A percentile compares a stretch with the other conserved stretches of the same genome.
These are phyloP conservation scores for Talaromyces albobiverticillius DNA, from an alignment of 2,329 filamentous ascomycete species.

Conservation along the genomic window DNA sequence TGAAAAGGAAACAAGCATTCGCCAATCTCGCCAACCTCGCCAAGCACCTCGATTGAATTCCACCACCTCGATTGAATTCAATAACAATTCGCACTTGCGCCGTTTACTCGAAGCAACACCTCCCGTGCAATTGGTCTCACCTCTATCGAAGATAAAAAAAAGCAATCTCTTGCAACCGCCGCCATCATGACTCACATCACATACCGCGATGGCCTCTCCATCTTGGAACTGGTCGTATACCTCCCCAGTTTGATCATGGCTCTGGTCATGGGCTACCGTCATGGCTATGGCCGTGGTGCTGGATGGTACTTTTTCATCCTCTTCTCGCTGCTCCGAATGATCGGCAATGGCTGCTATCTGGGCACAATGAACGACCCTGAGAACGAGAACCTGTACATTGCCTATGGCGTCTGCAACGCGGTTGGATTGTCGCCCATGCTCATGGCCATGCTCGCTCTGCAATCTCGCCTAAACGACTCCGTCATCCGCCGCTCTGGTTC, in stretches of 20 bases:
- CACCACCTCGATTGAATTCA: no score
- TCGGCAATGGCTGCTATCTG: slow-evolving; percentile 29
- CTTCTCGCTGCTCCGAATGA: slow-evolving; percentile 29
- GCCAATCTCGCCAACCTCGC: no score
- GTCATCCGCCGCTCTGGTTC: slow-evolving; percentile 19
- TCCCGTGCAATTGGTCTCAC: no score
- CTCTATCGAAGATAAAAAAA: no score
- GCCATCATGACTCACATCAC: slow-evolving; percentile 19
- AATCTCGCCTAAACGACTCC: slow-evolving; percentile 23
- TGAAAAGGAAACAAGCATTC: no score
- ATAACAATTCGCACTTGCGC: no score
- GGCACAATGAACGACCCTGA: slow-evolving; percentile 21
- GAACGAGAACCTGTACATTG: slow-evolving; percentile 24
- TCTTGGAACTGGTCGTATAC: slow-evolving; percentile 24
- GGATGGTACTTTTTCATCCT: slow-evolving; percentile 36
- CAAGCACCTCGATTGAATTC: no score
- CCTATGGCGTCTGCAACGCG: slow-evolving; percentile 24
- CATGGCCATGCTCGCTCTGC: slow-evolving; percentile 16
- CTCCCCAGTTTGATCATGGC: slow-evolving; percentile 19
- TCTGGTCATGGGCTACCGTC: slow-evolving; percentile 21
- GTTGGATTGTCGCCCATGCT: slow-evolving; percentile 21
- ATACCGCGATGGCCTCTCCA: slow-evolving; percentile 22
- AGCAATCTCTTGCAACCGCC: not conserved
- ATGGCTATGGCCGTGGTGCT: slow-evolving; percentile 28
- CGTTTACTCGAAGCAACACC: no score